phyloP scores from a whole-genome alignment of 2,329 filamentous ascomycete species.

The Arachnopeziza araneosa region DNA sequence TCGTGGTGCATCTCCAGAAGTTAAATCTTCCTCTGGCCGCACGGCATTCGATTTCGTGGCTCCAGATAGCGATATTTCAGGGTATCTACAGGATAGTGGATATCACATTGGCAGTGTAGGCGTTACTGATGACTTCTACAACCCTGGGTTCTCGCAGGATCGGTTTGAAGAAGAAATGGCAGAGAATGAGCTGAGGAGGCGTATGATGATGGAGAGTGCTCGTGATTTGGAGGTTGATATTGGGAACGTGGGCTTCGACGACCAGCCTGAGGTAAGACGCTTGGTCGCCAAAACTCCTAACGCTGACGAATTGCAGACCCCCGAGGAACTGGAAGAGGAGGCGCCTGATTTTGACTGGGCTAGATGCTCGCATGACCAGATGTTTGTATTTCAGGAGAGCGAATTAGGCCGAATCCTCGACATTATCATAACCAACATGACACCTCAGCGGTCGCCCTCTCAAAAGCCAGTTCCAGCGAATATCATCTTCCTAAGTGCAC shows the following conservation, averaged over 20 bases:
- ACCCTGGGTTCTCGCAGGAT: slow-evolving; percentile 84
- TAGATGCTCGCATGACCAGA: slow-evolving; percentile 90
- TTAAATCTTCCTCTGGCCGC: slow-evolving; percentile 88
- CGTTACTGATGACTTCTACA: slow-evolving; percentile 87
- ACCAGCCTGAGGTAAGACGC: slow-evolving; percentile 75
- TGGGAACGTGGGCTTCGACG: slow-evolving; percentile 91
- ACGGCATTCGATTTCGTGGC: slow-evolving; percentile 95
- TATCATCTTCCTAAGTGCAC: slow-evolving; percentile 89
- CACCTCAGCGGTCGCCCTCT: slow-evolving; percentile 87
- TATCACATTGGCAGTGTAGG: slow-evolving; percentile 82
- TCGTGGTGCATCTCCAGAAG: slow-evolving; percentile 89
- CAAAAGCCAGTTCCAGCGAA: slow-evolving; percentile 98
- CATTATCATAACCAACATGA: slow-evolving; percentile 97
- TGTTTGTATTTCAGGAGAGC: slow-evolving; percentile 98
- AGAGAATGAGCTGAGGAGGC: slow-evolving; percentile 87
- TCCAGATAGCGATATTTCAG: slow-evolving; percentile 93
- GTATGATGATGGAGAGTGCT: slow-evolving; percentile 99
- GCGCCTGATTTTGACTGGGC: slow-evolving; percentile 95
- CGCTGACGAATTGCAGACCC: slow-evolving; percentile 42
- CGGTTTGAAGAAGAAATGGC: slow-evolving; percentile 96
- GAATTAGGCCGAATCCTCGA: slow-evolving; percentile 89
- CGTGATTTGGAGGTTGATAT: slow-evolving; percentile 94
- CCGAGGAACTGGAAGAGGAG: slow-evolving; percentile 81
- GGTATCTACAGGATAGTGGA: slow-evolving; percentile 89
- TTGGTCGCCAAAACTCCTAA: slow-evolving; percentile 17